A percentile compares a stretch with the other conserved stretches of the same genome.
Evolutionary conservation across 768 basidiomycete species (phyloP).

Genomic region (Suillus subluteus): DNA sequence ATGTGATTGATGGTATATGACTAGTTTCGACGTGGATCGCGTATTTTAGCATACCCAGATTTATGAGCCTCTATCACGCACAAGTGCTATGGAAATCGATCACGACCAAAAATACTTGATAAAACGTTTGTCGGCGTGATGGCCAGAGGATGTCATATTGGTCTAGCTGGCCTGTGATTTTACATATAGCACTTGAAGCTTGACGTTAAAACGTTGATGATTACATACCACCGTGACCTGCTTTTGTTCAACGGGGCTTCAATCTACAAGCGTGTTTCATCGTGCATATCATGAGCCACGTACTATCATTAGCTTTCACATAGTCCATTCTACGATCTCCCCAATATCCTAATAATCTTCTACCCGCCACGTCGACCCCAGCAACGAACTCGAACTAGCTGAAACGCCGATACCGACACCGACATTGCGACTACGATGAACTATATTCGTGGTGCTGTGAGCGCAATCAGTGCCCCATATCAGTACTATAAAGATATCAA

Average conservation of each 20-base stretch:
- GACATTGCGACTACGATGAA: conserved; percentile 57
- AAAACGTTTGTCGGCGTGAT: conserved; percentile 7
- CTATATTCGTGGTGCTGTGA: conserved; percentile 86
- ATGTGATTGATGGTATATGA: conserved; percentile 10
- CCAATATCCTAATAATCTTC: background rate
- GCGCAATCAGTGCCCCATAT: conserved; percentile 83
- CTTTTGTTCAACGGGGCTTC: conserved; percentile 4
- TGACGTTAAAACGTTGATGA: background rate
- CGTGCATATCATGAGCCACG: conserved; percentile 7
- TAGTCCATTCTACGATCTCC: background rate
- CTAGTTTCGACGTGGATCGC: background rate
- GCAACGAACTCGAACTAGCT: background rate
- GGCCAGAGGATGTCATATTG: background rate
- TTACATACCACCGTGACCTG: background rate
- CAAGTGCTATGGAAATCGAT: background rate
- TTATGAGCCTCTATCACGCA: background rate
- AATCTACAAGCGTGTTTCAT: background rate
- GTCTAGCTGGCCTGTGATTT: conserved; percentile 5
- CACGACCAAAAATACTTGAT: background rate
- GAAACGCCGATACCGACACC: background rate
- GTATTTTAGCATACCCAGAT: background rate
- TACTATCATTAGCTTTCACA: conserved; percentile 1
- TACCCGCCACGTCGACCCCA: background rate
- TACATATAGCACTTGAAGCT: background rate
- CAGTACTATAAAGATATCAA: conserved; percentile 95